phyloP scores from a whole-genome alignment of 805 yeast genomes.

The Candida vaughaniae region DNA sequence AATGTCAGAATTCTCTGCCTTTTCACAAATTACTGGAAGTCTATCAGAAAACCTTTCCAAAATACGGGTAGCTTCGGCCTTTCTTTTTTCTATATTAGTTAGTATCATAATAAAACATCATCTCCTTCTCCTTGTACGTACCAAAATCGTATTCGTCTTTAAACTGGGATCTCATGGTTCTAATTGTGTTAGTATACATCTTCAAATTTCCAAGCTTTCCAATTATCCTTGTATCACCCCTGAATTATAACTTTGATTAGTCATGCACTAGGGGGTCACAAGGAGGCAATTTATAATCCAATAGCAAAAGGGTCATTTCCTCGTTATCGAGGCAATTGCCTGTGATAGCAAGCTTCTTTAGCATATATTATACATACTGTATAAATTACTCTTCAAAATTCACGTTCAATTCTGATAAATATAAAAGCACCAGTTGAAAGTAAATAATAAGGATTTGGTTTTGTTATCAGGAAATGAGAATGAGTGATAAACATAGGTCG shows the following conservation, averaged over 20 bases:
- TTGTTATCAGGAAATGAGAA: constrained; percentile 7
- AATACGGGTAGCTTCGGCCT: constrained; percentile 91
- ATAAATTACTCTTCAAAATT: too few relatives aligned
- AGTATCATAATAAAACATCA: neutral
- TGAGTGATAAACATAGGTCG: constrained; percentile 5
- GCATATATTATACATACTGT: too few relatives aligned
- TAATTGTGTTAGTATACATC: too few relatives aligned
- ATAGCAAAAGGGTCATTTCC: too few relatives aligned
- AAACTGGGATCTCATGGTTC: constrained; percentile 80
- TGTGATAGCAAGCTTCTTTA: too few relatives aligned
- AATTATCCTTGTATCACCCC: too few relatives aligned
- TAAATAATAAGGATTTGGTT: constrained; percentile 3
- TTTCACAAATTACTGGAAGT: constrained; percentile 95
- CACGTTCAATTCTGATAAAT: too few relatives aligned
- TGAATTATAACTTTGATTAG: neutral
- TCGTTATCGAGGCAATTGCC: too few relatives aligned
- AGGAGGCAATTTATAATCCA: too few relatives aligned
- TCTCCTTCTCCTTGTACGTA: constrained; percentile 3
- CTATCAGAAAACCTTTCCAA: constrained; percentile 86
- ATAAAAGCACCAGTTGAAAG: too few relatives aligned
- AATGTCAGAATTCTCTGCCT: constrained; percentile 93
- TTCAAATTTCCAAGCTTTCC: too few relatives aligned
- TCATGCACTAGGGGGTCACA: too few relatives aligned
- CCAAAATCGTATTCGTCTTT: constrained; percentile 90
- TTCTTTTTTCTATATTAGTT: constrained; percentile 64